These are phyloP conservation scores for Mycosphaerella sp. DNA, from an alignment of 2,329 filamentous ascomycete genomes.

Conservation along the genomic window DNA sequence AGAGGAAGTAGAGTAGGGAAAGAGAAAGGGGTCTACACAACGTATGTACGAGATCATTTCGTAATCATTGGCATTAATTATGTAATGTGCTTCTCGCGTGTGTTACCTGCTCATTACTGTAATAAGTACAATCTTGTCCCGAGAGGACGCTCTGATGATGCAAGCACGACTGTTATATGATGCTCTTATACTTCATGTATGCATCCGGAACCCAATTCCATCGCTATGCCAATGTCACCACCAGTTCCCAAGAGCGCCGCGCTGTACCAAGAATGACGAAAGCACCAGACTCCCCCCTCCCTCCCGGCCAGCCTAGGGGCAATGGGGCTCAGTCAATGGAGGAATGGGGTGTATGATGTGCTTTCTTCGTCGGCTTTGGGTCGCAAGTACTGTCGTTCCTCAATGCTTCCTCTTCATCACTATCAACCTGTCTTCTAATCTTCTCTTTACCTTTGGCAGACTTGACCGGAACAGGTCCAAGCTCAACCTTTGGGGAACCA, in stretches of 20 bases:
- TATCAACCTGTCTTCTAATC: neutral
- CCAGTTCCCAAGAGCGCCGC: neutral
- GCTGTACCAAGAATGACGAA: neutral
- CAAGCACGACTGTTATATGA: neutral
- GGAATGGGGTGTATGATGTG: no score
- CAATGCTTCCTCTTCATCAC: slow-evolving; percentile 1
- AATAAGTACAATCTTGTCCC: neutral
- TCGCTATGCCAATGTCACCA: neutral
- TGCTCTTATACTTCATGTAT: neutral
- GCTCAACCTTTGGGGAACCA: neutral
- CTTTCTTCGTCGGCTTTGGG: neutral
- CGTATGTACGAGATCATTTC: no score
- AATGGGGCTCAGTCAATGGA: neutral
- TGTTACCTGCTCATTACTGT: neutral
- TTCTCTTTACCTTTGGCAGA: slow-evolving; percentile 3
- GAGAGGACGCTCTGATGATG: neutral
- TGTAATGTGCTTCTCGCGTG: neutral
- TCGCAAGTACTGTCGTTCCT: slow-evolving; percentile 7
- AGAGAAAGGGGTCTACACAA: no score
- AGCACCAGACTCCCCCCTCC: neutral
- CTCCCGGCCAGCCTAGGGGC: neutral
- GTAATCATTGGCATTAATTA: neutral
- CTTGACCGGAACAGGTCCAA: neutral
- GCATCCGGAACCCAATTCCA: neutral
- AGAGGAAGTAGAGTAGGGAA: neutral